Evolutionary conservation across 441 rosid species (phyloP).

Genomic region (Gossypium gossypioides): DNA sequence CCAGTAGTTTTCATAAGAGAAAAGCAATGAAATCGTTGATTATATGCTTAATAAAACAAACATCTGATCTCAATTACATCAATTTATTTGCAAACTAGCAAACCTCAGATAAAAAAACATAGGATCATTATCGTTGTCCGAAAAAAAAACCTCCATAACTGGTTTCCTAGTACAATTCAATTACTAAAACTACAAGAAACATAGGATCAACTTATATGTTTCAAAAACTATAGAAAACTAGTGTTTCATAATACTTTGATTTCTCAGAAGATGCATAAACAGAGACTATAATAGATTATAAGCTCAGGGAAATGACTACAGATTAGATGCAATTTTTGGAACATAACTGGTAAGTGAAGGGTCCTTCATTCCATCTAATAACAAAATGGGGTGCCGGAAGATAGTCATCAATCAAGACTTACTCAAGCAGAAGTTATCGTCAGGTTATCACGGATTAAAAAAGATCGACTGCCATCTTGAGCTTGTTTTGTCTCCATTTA

Average conservation of each 20-base stretch:
- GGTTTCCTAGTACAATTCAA: neutral
- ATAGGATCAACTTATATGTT: neutral
- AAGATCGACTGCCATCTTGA: slow-evolving; percentile 31
- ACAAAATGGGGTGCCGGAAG: neutral
- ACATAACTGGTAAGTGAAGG: neutral
- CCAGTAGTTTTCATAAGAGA: neutral
- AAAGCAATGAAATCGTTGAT: neutral
- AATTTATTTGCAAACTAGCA: neutral
- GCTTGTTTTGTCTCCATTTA: slow-evolving; percentile 77
- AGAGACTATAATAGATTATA: neutral
- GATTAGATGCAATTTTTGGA: neutral
- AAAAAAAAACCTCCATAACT: neutral
- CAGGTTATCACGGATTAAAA: neutral
- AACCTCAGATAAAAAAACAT: neutral
- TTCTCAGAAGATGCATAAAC: neutral
- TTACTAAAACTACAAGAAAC: neutral
- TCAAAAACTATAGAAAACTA: neutral
- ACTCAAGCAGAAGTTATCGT: neutral
- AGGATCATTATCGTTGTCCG: neutral
- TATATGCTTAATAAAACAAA: neutral
- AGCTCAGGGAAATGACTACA: neutral
- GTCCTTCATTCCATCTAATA: neutral
- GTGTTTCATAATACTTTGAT: neutral
- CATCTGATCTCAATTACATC: neutral
- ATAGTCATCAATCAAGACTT: neutral